Base-by-base conservation (phyloP, 208 protist genomes). In the Acanthamoeba triangularis region DNA sequence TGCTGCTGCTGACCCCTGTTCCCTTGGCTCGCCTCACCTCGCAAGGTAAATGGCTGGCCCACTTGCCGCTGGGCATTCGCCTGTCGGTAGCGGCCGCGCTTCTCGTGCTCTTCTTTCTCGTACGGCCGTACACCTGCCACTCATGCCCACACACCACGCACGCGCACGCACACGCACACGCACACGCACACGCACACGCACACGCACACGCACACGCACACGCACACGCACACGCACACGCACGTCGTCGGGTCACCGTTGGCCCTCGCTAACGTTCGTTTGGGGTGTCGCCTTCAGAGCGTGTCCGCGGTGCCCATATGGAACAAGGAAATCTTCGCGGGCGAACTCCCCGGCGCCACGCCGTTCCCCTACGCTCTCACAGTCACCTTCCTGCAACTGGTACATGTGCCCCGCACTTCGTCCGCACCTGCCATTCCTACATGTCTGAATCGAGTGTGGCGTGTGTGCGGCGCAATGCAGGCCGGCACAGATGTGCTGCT, bases 1-100 rank as follows among this genome's bases (percentile, higher is more conserved):
- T 3, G 3, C 59, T n/a, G 7, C 23, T 25, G 59, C 8, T 0
- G 23, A n/a, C 20, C 6, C 28, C n/a, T n/a, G 3, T 30, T 18
- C 18, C 59, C 59, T 33, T 4, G 25, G 18, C 59, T 5, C 59
- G 18, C 25, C 0, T 8, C 0, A 14, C n/a, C n/a, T n/a, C n/a
- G n/a, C n/a, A n/a, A 88, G 80, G 80, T 49, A 88, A 88, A 44
- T 88, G 80, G 80, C 25, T 88, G n/a, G 49, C 49, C 13, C 80
- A 88, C 23, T 35, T 88, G 25, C 80, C 80, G 13, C 49, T 88
- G 25, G 52, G 80, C 49, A 63, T 88, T 35, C 80, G 80, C 0
- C 80, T 88, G 8, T 11, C 33, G 49, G 30, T 63, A 13, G n/a
- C 30, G 5, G 41, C 49, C 35, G 41, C 41, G 23, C 80, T 88